Evolutionary conservation across 306 rosid species (phyloP).

Genomic region (Lathyrus tuberosus): DNA sequence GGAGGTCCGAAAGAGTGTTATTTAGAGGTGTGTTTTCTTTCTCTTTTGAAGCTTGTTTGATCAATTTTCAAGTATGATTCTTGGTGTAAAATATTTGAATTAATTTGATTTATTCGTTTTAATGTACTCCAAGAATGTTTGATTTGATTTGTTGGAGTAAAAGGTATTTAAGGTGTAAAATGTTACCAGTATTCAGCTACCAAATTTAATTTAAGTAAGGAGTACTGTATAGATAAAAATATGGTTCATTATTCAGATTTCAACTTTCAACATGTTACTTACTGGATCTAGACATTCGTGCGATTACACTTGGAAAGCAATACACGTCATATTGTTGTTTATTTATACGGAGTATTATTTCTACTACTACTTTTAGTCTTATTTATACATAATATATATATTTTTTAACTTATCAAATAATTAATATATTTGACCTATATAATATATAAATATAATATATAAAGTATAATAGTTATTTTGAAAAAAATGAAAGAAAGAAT

Average conservation of each 20-base stretch:
- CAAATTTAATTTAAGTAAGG: too few relatives aligned
- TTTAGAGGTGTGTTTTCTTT: neutral
- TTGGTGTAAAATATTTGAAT: neutral
- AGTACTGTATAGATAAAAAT: neutral
- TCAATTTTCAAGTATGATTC: neutral
- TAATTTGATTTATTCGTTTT: too few relatives aligned
- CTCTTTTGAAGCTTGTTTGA: neutral
- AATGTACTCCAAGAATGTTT: too few relatives aligned
- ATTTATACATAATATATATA: too few relatives aligned
- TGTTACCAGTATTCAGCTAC: neutral
- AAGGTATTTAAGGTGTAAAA: neutral
- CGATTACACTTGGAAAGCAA: constrained; percentile 12
- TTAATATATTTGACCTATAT: too few relatives aligned
- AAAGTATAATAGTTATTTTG: too few relatives aligned
- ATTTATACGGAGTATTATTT: neutral
- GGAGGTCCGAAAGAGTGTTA: too few relatives aligned
- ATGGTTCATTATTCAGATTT: neutral
- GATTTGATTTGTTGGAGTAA: neutral
- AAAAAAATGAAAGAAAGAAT: too few relatives aligned
- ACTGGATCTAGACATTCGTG: neutral
- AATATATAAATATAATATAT: too few relatives aligned
- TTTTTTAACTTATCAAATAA: too few relatives aligned
- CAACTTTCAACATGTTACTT: neutral
- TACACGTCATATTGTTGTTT: neutral
- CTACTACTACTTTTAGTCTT: neutral